These are phyloP conservation scores for Hymenochaete sp. DNA, from an alignment of 1,284 basidiomycete species.

Conservation along the genomic window DNA sequence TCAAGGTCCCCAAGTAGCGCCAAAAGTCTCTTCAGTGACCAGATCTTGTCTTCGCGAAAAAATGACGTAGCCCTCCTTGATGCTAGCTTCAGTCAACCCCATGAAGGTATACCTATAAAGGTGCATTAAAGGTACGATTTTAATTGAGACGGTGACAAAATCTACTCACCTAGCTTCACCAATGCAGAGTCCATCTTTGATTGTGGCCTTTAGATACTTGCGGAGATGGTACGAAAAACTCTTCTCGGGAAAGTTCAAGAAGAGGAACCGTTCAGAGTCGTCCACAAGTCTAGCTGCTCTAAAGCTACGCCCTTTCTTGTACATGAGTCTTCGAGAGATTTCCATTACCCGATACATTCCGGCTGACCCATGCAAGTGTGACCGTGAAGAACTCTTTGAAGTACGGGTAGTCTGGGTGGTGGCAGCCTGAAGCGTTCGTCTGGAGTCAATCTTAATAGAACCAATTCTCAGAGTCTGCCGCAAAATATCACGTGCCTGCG, in stretches of 20 bases:
- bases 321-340: too few relatives aligned
- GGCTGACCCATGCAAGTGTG: too few relatives aligned
- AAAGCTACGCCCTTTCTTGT: too few relatives aligned
- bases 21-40: constrained; percentile 21
- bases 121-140: neutral
- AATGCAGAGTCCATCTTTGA: neutral
- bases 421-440: too few relatives aligned
- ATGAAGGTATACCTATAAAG: constrained; percentile 15
- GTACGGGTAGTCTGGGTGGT: too few relatives aligned
- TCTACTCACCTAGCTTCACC: neutral
- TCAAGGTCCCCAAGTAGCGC: constrained; percentile 20
- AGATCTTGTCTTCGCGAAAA: too few relatives aligned
- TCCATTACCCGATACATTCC: too few relatives aligned
- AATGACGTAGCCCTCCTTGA: constrained; percentile 20
- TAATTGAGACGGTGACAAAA: neutral
- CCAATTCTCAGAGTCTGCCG: too few relatives aligned
- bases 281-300: constrained; percentile 9
- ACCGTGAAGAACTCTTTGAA: too few relatives aligned
- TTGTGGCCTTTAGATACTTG: neutral
- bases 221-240: too few relatives aligned
- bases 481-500: too few relatives aligned
- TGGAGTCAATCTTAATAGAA: too few relatives aligned
- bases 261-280: constrained; percentile 8
- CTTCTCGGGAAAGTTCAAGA: constrained; percentile 3
- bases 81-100: constrained; percentile 22